Base-by-base conservation (phyloP, 176 grass and related monocot species). In the Rhipidocladum racemiflorum region DNA sequence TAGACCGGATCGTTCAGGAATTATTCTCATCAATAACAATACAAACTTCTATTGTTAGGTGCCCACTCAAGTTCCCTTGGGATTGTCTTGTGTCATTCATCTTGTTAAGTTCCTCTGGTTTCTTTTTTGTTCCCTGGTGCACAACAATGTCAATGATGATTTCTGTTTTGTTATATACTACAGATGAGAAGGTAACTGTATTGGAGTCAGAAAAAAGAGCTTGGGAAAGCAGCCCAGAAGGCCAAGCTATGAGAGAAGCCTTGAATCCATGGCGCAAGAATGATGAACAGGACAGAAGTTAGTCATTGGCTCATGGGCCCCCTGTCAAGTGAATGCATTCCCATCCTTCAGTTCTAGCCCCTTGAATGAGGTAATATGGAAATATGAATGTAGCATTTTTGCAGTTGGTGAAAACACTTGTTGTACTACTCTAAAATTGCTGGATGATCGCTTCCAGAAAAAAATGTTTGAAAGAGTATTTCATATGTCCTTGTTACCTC, bases 231-330 rank as follows among this genome's bases (percentile, higher is more conserved):
- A 45, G 43, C 12, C 80, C 80, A 7, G 94, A 97, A 54, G 92
- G 83, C 73, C 86, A 92, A 85, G 92, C 88, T 27, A 88, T 87
- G 78, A 94, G 86, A 87, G 92, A 97, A 74, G 90, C 95, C 51
- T 51, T 97, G 43, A 97, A 97, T 78, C 91, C 95, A 8, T 97
- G 95, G 92, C 77, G 78, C 70, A 92, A 92, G 57, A 80, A 83
- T 11, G 88, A 97, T 21, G 88, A 91, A 4, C 48, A 92, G 54
- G 83, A 85, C 15, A 74, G 74, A 76, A 92, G 76, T 66, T 34
- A 84, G 60, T 69, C 56, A 2, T 90, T 59, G 29, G 16, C 12
- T 90, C 67, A n/a, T 39, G 45, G 32, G 23, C 54, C 10, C 63
- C 42, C 16, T 88, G 25, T 75, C 69, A 42, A 79, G 62, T 84